Conservation (phyloP, 495 filamentous ascomycete genomes). For the Hyaloscypha finlandica region DNA sequence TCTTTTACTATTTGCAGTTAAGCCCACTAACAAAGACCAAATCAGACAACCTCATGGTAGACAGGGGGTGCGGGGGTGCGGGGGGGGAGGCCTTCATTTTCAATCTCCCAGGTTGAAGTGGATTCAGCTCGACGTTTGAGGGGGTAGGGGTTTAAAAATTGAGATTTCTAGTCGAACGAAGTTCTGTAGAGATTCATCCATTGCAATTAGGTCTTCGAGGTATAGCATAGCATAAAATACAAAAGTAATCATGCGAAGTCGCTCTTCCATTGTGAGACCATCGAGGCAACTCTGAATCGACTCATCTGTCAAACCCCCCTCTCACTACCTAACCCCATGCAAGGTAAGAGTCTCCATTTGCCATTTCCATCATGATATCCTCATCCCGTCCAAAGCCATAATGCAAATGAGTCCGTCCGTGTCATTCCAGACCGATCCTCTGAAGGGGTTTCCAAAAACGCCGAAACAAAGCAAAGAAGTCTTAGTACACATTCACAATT, state of each 20-base stretch:
- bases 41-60: no score
- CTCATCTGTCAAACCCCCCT: neutral
- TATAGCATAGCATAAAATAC: neutral
- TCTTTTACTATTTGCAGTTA: no score
- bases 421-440: neutral
- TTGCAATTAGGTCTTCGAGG: neutral
- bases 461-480: neutral
- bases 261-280: neutral
- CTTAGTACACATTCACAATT: conserved; percentile 8
- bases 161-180: neutral
- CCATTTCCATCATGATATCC: neutral
- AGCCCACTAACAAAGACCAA: no score
- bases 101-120: no score
- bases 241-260: neutral
- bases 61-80: no score
- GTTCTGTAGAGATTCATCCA: neutral
- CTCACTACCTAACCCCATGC: conserved; percentile 1
- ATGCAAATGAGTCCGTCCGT: neutral
- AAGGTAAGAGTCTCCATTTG: neutral
- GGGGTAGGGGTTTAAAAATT: no score
- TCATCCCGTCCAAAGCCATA: neutral
- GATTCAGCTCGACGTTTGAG: no score
- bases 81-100: no score
- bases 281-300: neutral
- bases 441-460: neutral